A percentile compares a stretch with the other conserved stretches of the same genome.
Conservation (phyloP, 257 asterid genomes). For the Coffea canephora region DNA sequence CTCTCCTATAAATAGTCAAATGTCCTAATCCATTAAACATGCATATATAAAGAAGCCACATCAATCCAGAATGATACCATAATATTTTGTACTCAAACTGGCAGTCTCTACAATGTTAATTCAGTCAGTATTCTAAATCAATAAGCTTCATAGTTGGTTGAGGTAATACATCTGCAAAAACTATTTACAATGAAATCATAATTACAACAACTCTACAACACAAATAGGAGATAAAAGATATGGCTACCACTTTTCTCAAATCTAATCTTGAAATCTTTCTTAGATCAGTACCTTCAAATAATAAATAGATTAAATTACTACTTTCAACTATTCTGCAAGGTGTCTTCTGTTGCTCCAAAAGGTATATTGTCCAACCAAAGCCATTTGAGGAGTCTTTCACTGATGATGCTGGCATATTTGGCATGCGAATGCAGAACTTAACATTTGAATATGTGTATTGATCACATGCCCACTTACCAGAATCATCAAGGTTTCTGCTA, state of each 20-base stretch:
- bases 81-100: neutral
- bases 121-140: neutral
- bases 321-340: neutral
- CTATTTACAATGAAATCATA: slow-evolving; percentile 8
- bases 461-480: slow-evolving; percentile 63
- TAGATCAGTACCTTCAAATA: neutral
- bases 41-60: neutral
- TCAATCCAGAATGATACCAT: neutral
- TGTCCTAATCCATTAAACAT: neutral
- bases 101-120: neutral
- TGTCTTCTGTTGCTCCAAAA: neutral
- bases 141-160: neutral
- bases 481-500: slow-evolving; percentile 47
- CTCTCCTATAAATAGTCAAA: neutral
- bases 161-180: neutral
- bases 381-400: slow-evolving; percentile 14
- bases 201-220: neutral
- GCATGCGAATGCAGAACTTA: slow-evolving; percentile 40
- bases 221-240: neutral
- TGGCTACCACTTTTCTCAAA: neutral
- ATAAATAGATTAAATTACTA: neutral
- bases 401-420: slow-evolving; percentile 53
- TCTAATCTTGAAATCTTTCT: too few relatives aligned
- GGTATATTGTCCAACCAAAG: neutral
- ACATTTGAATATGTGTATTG: slow-evolving; percentile 51